Evolutionary conservation across 1,139 yeast genomes (phyloP).

Genomic region (Taiozyma sp.): DNA sequence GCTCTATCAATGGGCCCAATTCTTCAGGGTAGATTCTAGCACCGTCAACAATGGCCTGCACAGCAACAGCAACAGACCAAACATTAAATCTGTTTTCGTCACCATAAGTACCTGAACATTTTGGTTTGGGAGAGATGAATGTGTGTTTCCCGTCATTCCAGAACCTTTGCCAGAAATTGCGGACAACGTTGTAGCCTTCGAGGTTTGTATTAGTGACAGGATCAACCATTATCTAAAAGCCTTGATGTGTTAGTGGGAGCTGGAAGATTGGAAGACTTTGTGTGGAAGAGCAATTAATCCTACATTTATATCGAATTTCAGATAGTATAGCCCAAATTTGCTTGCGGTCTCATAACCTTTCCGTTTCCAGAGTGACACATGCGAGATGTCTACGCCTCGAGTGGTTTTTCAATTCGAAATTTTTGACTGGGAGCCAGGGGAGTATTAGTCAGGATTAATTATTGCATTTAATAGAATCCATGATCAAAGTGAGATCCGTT

Average conservation of each 20-base stretch:
- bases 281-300: not conserved
- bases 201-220: slow-evolving; percentile 24
- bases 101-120: slow-evolving; percentile 42
- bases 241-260: not conserved
- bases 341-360: slow-evolving; percentile 1
- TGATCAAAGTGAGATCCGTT: too few species aligned
- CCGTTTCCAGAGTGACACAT: not conserved
- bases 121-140: slow-evolving; percentile 34
- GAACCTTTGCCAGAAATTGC: slow-evolving; percentile 42
- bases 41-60: slow-evolving; percentile 59
- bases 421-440: too few species aligned
- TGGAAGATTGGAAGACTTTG: not conserved
- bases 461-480: too few species aligned
- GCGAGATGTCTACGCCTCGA: too few species aligned
- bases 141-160: slow-evolving; percentile 41
- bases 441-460: too few species aligned
- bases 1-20: slow-evolving; percentile 51
- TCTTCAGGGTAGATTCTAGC: slow-evolving; percentile 55
- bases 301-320: not conserved
- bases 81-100: slow-evolving; percentile 53
- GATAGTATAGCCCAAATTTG: not conserved
- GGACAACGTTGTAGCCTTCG: slow-evolving; percentile 47
- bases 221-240: not conserved
- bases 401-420: too few species aligned
- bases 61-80: slow-evolving; percentile 67